Percentiles rank a stretch among this genome's conserved stretches.
Evolutionary conservation across 495 filamentous ascomycete genomes (phyloP).

Genomic region (Geopyxis carbonaria): DNA sequence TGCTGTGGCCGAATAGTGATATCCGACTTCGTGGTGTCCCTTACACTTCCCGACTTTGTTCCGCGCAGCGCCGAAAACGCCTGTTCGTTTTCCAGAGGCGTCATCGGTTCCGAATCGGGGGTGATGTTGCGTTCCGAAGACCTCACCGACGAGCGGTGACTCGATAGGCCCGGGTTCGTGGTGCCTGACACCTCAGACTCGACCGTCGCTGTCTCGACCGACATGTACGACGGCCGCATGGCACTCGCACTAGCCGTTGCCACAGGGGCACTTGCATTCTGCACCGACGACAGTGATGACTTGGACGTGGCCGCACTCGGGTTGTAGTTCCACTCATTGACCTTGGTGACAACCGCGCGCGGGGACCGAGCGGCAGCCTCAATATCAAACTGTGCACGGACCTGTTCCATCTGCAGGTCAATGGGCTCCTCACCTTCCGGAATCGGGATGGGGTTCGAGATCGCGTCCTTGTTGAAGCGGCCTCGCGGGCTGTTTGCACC

Average conservation of each 20-base stretch:
- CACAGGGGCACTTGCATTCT: too few species aligned
- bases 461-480: neutral
- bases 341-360: neutral
- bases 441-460: constrained; percentile 3
- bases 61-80: constrained; percentile 1
- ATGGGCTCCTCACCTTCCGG: neutral
- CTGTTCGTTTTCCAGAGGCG: constrained; percentile 2
- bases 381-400: constrained; percentile 3
- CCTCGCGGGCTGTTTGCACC: neutral
- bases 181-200: neutral
- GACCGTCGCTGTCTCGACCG: neutral
- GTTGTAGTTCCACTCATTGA: constrained; percentile 5
- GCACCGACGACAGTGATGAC: too few species aligned
- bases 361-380: neutral
- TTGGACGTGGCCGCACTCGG: constrained; percentile 3
- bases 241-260: constrained; percentile 3
- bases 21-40: neutral
- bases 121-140: constrained; percentile 1
- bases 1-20: neutral
- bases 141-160: constrained; percentile 3
- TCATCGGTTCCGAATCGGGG: constrained; percentile 1
- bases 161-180: constrained; percentile 3
- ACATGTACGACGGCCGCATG: constrained; percentile 1
- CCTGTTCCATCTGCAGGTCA: constrained; percentile 1
- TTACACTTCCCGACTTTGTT: neutral